A percentile compares a stretch with the other conserved stretches of the same genome.
Evolutionary conservation across 495 filamentous ascomycete species (phyloP).

Genomic region (Podospora pseudocomata): DNA sequence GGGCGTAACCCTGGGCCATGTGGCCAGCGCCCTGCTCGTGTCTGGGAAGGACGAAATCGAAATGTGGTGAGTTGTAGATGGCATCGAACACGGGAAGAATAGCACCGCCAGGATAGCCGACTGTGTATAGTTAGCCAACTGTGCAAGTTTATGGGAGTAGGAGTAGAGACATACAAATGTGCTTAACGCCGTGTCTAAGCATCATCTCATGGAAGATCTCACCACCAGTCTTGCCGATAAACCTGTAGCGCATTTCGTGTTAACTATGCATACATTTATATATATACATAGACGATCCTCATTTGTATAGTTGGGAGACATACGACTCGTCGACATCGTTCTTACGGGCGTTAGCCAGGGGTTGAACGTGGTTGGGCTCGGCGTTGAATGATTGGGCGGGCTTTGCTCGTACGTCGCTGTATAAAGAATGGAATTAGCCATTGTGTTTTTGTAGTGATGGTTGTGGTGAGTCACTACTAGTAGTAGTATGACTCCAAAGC

Average conservation of each 20-base stretch:
- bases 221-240: conserved; percentile 92
- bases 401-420: conserved; percentile 43
- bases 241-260: conserved; percentile 50
- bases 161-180: conserved; percentile 66
- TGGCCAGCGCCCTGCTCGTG: conserved; percentile 80
- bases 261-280: conserved; percentile 17
- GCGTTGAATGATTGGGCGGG: conserved; percentile 72
- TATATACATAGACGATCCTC: conserved; percentile 6
- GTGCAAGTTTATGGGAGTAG: conserved; percentile 8
- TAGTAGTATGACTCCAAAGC: neutral
- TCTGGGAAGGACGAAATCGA: conserved; percentile 70
- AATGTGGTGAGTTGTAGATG: conserved; percentile 76
- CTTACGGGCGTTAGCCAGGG: conserved; percentile 57
- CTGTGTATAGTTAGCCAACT: conserved; percentile 31
- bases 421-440: conserved; percentile 22
- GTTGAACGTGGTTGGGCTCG: conserved; percentile 59
- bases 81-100: conserved; percentile 84
- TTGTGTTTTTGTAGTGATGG: neutral
- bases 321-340: conserved; percentile 75
- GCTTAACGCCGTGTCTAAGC: conserved; percentile 85
- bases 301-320: conserved; percentile 30
- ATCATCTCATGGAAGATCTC: conserved; percentile 99
- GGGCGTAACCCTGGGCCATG: conserved; percentile 77
- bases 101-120: conserved; percentile 74
- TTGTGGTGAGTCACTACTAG: neutral